Base-by-base conservation (phyloP, 2,329 filamentous ascomycete species). In the Fusarium pseudoanthophilum region DNA sequence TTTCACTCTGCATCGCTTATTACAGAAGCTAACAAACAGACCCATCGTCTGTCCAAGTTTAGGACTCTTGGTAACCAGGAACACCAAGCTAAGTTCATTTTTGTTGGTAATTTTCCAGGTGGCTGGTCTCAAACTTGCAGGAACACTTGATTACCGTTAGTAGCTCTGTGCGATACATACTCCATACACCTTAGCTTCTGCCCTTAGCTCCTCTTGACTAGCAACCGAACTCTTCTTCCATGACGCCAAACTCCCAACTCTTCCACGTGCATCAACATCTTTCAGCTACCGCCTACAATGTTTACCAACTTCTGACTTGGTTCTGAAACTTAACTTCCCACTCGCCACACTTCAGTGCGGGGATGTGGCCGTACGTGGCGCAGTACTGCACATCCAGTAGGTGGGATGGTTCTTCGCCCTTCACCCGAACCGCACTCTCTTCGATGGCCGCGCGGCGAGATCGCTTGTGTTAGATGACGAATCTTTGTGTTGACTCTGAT, bases 391-490 rank as follows among this genome's bases (percentile, higher is more conserved):
- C 40, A 21, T 52, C 45, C 34, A 53, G 16, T 32, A 55, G 56
- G 28, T 57, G 48, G 24, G 11, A 21, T 56, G 28, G 14, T 40
- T 49, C 52, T 58, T 69, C 65, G 75, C 42, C 71, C 65, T 55
- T 77, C 73, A 45, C 65, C 73, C 63, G 66, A 73, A 64, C 60
- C 72, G 80, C 40, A 83, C 78, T 66, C 80, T 78, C 58, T 81
- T 79, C 40, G 76, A 74, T 53, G 79, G 78, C 64, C 75, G 79
- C 59, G 77, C 65, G 48, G 67, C 66, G 32, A 73, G 40, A 45
- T 74, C 72, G 52, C 66, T 60, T 43, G 40, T 72, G 55, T 37
- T 55, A 30, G 49, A 64, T 70, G 67, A 63, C 60, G 58, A 66
- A 21, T 65, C 60, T 45, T 56, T 67, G 30, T 37, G 43, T 58